Conservation (phyloP, 192 early-diverging fungal species). For the Thamnidium elegans region DNA sequence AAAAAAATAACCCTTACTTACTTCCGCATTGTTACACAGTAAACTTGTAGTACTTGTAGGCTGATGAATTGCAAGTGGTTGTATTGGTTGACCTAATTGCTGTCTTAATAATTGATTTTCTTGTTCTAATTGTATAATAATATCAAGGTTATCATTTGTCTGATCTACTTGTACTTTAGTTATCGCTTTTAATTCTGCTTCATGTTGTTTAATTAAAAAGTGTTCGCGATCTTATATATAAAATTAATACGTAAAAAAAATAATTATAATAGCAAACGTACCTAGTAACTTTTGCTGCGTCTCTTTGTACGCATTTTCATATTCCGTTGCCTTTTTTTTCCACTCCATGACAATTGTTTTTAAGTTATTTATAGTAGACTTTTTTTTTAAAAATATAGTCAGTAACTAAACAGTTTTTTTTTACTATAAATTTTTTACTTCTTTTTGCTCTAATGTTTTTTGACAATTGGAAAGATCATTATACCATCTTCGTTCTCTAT, state of each 20-base stretch:
- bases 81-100: neutral
- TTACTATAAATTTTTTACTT: conserved; percentile 2
- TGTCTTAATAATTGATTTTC: conserved; percentile 5
- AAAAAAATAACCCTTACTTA: neutral
- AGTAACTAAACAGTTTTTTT: neutral
- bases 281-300: neutral
- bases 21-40: conserved; percentile 5
- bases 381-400: no score
- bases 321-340: conserved; percentile 2
- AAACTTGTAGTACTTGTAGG: neutral
- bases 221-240: no score
- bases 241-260: no score
- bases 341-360: conserved; percentile 2
- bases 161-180: conserved; percentile 4
- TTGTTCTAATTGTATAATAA: conserved; percentile 2
- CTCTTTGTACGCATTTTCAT: conserved; percentile 1
- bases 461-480: conserved; percentile 1
- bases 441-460: conserved; percentile 10
- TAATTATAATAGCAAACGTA: no score
- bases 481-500: neutral
- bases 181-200: conserved; percentile 4
- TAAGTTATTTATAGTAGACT: conserved; percentile 12
- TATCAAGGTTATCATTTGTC: conserved; percentile 3
- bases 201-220: neutral
- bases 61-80: no score